Evolutionary conservation across 2,329 filamentous ascomycete species (phyloP).

Genomic region (Acarospora socialis): DNA sequence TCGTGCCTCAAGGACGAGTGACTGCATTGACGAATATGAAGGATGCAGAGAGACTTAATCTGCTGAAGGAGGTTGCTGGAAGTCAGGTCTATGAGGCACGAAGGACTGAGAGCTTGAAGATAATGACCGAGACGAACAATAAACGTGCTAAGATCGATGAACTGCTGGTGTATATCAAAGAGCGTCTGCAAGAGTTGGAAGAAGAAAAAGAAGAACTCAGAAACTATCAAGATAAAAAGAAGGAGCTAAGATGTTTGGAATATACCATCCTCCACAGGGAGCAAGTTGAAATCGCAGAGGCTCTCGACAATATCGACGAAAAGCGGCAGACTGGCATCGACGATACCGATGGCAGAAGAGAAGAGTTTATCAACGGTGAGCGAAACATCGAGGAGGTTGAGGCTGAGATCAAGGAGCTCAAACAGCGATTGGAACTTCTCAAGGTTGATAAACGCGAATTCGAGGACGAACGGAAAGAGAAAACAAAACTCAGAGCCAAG

Average conservation of each 20-base stretch:
- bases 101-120: constrained; percentile 81
- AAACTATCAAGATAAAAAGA: constrained; percentile 88
- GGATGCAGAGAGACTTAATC: constrained; percentile 72
- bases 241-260: constrained; percentile 78
- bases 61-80: constrained; percentile 95
- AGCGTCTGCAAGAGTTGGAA: constrained; percentile 75
- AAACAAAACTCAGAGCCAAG: constrained; percentile 66
- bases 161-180: constrained; percentile 78
- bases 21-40: constrained; percentile 98
- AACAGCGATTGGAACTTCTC: constrained; percentile 70
- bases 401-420: constrained; percentile 61
- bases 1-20: constrained; percentile 92
- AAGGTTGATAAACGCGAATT: constrained; percentile 74
- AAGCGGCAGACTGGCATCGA: constrained; percentile 70
- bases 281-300: constrained; percentile 61
- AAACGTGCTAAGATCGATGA: constrained; percentile 93
- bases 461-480: constrained; percentile 77
- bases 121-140: constrained; percentile 92
- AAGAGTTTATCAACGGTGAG: constrained; percentile 63
- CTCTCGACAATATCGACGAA: constrained; percentile 71
- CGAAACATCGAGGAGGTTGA: constrained; percentile 65
- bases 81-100: constrained; percentile 94
- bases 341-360: constrained; percentile 65
- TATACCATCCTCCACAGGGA: constrained; percentile 90
- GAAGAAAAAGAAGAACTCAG: constrained; percentile 94